phyloP scores from a whole-genome alignment of 176 grass and related monocot genomes.

The Ananas comosus region DNA sequence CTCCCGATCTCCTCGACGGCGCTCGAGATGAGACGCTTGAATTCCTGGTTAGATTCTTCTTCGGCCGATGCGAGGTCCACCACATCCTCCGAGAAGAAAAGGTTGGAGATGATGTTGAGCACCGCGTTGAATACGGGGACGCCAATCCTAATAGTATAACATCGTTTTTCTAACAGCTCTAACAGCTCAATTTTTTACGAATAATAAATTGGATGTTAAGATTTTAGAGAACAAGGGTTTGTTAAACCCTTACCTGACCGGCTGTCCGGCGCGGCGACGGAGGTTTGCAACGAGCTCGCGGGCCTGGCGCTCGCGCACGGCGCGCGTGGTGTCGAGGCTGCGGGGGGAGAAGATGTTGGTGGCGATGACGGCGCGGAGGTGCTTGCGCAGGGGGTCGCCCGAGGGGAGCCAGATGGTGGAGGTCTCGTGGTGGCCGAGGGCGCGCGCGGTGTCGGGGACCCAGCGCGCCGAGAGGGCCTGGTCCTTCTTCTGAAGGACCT shows the following conservation, averaged over 20 bases:
- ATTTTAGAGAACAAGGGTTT: too few relatives aligned
- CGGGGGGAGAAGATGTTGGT: slow-evolving; percentile 26
- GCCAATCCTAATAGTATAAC: background rate
- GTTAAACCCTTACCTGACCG: background rate
- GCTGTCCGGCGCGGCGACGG: background rate
- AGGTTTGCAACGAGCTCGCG: slow-evolving; percentile 10
- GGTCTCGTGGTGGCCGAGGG: background rate
- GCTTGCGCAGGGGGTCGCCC: slow-evolving; percentile 22
- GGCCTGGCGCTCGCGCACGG: slow-evolving; percentile 23
- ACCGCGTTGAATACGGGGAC: background rate
- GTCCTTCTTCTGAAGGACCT: slow-evolving; percentile 16
- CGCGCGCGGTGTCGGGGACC: slow-evolving; percentile 12
- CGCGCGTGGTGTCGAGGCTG: slow-evolving; percentile 18
- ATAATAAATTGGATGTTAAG: too few relatives aligned
- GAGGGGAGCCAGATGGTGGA: slow-evolving; percentile 33
- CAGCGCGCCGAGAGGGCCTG: too few relatives aligned
- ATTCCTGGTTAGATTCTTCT: slow-evolving; percentile 1
- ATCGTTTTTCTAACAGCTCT: too few relatives aligned
- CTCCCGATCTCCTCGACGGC: background rate
- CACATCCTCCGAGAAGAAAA: slow-evolving; percentile 26
- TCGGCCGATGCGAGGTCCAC: slow-evolving; percentile 5
- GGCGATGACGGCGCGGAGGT: slow-evolving; percentile 21
- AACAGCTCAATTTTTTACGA: too few relatives aligned
- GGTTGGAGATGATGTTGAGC: slow-evolving; percentile 27
- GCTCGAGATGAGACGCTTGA: slow-evolving; percentile 7